Evolutionary conservation across 805 yeast genomes (phyloP).

Genomic region (Dipodascopsis uninucleata): DNA sequence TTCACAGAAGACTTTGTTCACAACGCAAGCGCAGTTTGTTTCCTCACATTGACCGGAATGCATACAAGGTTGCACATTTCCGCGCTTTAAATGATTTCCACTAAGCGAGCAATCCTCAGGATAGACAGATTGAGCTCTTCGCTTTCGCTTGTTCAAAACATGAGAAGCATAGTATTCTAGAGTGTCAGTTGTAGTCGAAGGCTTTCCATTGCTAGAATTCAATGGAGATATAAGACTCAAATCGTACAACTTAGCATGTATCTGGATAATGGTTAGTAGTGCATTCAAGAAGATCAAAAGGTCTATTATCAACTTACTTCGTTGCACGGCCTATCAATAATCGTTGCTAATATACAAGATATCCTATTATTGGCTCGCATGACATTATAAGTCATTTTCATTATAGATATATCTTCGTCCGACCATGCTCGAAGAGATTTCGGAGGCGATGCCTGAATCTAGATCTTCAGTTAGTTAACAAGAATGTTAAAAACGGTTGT

Average conservation of each 20-base stretch:
- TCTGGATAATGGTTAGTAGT: neutral
- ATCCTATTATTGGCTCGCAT: constrained; percentile 15
- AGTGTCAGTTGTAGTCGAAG: constrained; percentile 1
- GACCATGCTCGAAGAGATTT: constrained; percentile 9
- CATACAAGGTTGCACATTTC: constrained; percentile 24
- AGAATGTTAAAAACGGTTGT: neutral
- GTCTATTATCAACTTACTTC: constrained; percentile 8
- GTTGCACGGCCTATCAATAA: constrained; percentile 12
- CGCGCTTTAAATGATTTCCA: constrained; percentile 22
- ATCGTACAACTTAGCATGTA: constrained; percentile 10
- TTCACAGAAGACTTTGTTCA: constrained; percentile 20
- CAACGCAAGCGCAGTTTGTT: constrained; percentile 19
- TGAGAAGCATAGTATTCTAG: neutral
- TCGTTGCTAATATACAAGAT: constrained; percentile 17
- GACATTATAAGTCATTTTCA: constrained; percentile 19
- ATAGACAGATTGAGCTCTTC: constrained; percentile 16
- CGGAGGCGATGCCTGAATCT: too few relatives aligned
- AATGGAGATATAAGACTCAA: constrained; percentile 7
- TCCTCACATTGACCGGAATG: constrained; percentile 21
- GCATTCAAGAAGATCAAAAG: neutral
- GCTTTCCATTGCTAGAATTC: too few relatives aligned
- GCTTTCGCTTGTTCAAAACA: constrained; percentile 17
- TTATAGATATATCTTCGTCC: constrained; percentile 18
- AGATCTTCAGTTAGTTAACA: too few relatives aligned
- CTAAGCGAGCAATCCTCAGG: constrained; percentile 25